Conservation (phyloP, 805 yeast species). For the Wickerhamomyces tratensis region DNA sequence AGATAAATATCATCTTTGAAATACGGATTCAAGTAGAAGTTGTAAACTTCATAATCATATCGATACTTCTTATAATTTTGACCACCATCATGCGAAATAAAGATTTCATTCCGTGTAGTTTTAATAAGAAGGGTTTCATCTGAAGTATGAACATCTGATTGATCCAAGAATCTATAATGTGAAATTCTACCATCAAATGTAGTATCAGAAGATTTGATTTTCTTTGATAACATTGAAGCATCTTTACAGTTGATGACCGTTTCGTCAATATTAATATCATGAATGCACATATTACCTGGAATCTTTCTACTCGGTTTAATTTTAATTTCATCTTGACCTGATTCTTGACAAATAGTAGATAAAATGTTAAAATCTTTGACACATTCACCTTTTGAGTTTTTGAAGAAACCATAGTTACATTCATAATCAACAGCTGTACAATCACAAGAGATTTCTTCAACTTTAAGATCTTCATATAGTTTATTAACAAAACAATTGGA, state of each 20-base stretch:
- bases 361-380: constrained; percentile 22
- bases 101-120: constrained; percentile 41
- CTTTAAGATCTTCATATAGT: constrained; percentile 26
- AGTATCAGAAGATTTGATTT: constrained; percentile 20
- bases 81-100: constrained; percentile 50
- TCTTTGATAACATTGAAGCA: constrained; percentile 15
- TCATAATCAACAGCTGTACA: constrained; percentile 63
- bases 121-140: constrained; percentile 60
- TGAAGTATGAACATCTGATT: constrained; percentile 17
- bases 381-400: constrained; percentile 36
- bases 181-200: constrained; percentile 41
- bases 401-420: constrained; percentile 48
- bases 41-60: constrained; percentile 29
- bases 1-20: constrained; percentile 34
- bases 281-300: constrained; percentile 15
- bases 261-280: constrained; percentile 2
- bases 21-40: constrained; percentile 47
- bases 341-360: constrained; percentile 29
- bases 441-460: constrained; percentile 46
- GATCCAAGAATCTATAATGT: constrained; percentile 50
- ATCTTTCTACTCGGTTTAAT: constrained; percentile 8
- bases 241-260: constrained; percentile 10
- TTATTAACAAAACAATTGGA: constrained; percentile 48
- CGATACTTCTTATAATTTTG: constrained; percentile 5
- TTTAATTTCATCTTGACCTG: constrained; percentile 9